Base-by-base conservation (phyloP, 164 flowering plant species). In the Taxillus chinensis region DNA sequence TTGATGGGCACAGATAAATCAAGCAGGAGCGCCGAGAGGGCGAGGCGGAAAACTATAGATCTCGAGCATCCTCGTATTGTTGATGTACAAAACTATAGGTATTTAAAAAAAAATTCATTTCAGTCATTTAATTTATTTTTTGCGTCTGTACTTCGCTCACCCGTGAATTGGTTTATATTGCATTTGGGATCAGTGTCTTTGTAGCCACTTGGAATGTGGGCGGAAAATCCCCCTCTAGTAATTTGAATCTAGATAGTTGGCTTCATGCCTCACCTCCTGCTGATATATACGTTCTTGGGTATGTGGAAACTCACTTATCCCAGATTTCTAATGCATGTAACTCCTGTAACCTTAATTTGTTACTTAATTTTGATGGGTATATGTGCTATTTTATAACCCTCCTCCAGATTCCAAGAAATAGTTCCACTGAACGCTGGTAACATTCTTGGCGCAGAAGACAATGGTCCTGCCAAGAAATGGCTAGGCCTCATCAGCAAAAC, bases 241-340 rank as follows among this genome's bases (percentile, higher is more conserved):
- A 78, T 62, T 64, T 85, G 72, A 83, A 72, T 54, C 75, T 85
- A 16, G 90, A 85, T 61, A 84, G 81, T 41, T 85, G 86, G 87
- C 79, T 85, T 59, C 90, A 79, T 68, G 71, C 86, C 13, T 65
- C 90, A 48, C 80, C 90, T 61, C 86, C 90, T 51, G 86, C 90
- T 12, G 90, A 85, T 67, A 83, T 85, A 48, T 85, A 85, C 66
- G 90, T 85, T 49, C 84, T 85, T 49, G 90, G 90, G 90, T 85
- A 80, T 46, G 70, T 55, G 41, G 8, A 43, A 43, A 43, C 53
- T 57, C 14, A 27, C 27, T 27, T 27, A 27, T 27, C 27, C 27
- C 27, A 27, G 27, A 27, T 27, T 27, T 27, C 27, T 62, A 3
- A 54, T 2, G 5, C 7, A 2, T 54, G 8, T 39, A 13, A 50